A percentile compares a stretch with the other conserved stretches of the same genome.
These are phyloP conservation scores for Fraxinus baroniana DNA, from an alignment of 305 asterid genomes.

Conservation along the genomic window DNA sequence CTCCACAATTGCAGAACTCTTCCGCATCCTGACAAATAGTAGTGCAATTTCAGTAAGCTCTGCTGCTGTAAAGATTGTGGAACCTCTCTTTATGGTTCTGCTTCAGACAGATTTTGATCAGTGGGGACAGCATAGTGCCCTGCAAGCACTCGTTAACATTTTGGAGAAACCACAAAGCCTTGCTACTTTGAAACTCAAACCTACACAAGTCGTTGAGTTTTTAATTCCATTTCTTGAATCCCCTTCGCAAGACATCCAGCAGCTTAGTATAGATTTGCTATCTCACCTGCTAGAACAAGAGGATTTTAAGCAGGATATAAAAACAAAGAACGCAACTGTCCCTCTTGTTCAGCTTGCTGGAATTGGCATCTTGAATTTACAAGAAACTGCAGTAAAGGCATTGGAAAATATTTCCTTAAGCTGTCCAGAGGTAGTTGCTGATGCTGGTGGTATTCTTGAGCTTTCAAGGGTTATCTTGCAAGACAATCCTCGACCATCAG, in stretches of 20 bases:
- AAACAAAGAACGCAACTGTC: conserved; percentile 60
- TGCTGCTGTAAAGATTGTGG: conserved; percentile 61
- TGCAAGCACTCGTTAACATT: conserved; percentile 86
- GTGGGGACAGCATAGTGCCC: conserved; percentile 89
- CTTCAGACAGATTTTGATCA: conserved; percentile 64
- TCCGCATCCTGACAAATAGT: conserved; percentile 87
- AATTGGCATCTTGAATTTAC: conserved; percentile 67
- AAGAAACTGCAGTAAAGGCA: conserved; percentile 72
- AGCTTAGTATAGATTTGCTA: conserved; percentile 78
- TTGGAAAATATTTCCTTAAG: conserved; percentile 66
- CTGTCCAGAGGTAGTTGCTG: conserved; percentile 83
- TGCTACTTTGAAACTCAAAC: conserved; percentile 58
- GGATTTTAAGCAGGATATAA: conserved; percentile 73
- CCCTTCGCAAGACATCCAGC: conserved; percentile 81
- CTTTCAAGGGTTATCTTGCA: conserved; percentile 74
- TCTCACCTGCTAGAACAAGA: conserved; percentile 80
- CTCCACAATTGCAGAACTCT: conserved; percentile 74
- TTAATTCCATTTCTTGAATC: conserved; percentile 69
- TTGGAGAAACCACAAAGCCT: conserved; percentile 85
- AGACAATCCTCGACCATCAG: conserved; percentile 68
- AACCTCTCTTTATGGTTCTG: conserved; percentile 73
- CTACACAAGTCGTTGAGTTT: conserved; percentile 75
- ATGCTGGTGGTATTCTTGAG: conserved; percentile 83
- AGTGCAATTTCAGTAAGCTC: conserved; percentile 71
- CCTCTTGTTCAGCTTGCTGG: conserved; percentile 89